Conservation (phyloP, 768 basidiomycete genomes). For the Flagelloscypha sp. region DNA sequence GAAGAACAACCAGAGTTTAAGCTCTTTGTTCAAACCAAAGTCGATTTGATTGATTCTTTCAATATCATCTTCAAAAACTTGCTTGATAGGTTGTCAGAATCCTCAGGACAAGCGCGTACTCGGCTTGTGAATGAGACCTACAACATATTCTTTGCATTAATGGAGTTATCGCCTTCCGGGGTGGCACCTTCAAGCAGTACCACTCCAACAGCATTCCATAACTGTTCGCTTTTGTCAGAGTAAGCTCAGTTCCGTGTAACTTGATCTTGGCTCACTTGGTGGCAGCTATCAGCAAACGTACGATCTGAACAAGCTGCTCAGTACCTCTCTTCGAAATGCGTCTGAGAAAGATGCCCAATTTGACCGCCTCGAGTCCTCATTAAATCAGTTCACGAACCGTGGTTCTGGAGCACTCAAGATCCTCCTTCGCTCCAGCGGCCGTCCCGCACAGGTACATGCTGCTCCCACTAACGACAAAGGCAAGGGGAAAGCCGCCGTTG, state of each 20-base stretch:
- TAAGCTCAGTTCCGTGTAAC: no score
- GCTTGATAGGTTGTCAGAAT: conserved; percentile 37
- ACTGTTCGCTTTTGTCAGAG: conserved; percentile 61
- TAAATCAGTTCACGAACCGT: conserved; percentile 39
- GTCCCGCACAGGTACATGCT: conserved; percentile 22
- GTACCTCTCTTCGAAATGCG: conserved; percentile 33
- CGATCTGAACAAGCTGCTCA: conserved; percentile 44
- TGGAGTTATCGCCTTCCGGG: conserved; percentile 36
- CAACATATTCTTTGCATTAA: conserved; percentile 49
- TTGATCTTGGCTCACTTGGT: no score
- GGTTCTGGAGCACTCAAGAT: conserved; percentile 50
- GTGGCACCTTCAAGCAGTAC: conserved; percentile 6
- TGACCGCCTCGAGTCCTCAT: conserved; percentile 44
- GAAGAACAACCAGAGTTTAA: conserved; percentile 57
- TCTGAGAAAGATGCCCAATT: conserved; percentile 50
- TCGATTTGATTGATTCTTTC: conserved; percentile 60
- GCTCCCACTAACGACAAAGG: conserved; percentile 23
- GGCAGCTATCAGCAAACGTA: conserved; percentile 67
- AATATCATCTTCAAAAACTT: conserved; percentile 48
- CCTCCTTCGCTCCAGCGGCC: conserved; percentile 55
- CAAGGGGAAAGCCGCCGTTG: conserved; percentile 30
- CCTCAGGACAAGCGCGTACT: conserved; percentile 36
- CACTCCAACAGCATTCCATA: conserved; percentile 47
- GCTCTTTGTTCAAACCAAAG: conserved; percentile 67
- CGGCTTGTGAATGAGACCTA: conserved; percentile 46